Evolutionary conservation across 106 monocot species (phyloP).

Genomic region (Amphibolis antarctica): DNA sequence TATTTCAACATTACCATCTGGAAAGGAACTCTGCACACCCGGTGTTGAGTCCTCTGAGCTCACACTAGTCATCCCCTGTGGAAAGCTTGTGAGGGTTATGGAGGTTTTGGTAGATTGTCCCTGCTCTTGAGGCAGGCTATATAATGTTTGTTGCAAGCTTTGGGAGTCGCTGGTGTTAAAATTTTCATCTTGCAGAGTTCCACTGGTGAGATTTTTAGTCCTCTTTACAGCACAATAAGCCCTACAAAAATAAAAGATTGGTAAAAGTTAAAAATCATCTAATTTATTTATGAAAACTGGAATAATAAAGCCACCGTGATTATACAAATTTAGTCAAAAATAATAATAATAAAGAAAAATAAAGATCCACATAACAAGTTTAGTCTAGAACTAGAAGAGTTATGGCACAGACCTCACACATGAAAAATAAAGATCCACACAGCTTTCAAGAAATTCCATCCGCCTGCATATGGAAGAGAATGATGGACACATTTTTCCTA

Average conservation of each 20-base stretch:
- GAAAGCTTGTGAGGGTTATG: conserved; percentile 48
- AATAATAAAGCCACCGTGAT: no score
- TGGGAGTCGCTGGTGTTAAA: conserved; percentile 44
- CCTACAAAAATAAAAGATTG: conserved; percentile 20
- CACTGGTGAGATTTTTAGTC: conserved; percentile 59
- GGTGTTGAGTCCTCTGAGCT: conserved; percentile 41
- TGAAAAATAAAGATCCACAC: conserved; percentile 97
- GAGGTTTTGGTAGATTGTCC: conserved; percentile 63
- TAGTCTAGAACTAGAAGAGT: background rate
- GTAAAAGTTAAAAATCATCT: background rate
- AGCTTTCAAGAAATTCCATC: conserved; percentile 82
- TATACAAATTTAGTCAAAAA: background rate
- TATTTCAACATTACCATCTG: conserved; percentile 16
- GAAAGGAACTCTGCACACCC: conserved; percentile 17
- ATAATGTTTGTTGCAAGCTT: conserved; percentile 41
- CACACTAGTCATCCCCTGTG: conserved; percentile 62
- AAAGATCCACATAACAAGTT: no score
- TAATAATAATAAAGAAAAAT: background rate
- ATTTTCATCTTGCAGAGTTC: conserved; percentile 34
- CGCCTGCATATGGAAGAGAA: conserved; percentile 86
- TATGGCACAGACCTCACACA: conserved; percentile 65
- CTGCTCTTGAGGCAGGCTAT: conserved; percentile 49
- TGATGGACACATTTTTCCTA: conserved; percentile 84
- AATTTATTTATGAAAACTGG: background rate
- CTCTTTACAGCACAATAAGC: conserved; percentile 70